A percentile compares a stretch with the other conserved stretches of the same genome.
Evolutionary conservation across 495 filamentous ascomycete species (phyloP).

Genomic region (Staphylotrichum tortipilum): DNA sequence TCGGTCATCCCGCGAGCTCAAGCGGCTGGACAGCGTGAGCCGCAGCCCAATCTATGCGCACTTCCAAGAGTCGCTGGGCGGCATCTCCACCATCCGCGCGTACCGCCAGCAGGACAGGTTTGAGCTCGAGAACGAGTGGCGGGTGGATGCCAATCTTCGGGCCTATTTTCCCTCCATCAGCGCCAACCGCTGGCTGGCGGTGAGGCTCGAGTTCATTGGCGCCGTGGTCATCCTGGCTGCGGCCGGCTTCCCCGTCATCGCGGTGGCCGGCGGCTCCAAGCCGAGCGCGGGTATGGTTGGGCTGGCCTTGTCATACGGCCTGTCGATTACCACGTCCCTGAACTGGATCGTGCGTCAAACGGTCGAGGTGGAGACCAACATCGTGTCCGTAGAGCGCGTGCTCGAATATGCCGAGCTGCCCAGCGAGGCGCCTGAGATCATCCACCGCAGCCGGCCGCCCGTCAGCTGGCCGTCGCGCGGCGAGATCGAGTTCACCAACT

Average conservation of each 20-base stretch:
- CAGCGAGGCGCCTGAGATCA: conserved; percentile 90
- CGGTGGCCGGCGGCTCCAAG: conserved; percentile 60
- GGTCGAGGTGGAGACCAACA: conserved; percentile 98
- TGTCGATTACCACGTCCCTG: conserved; percentile 95
- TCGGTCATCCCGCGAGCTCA: conserved; percentile 89
- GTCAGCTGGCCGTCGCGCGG: conserved; percentile 90
- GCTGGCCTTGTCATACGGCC: conserved; percentile 90
- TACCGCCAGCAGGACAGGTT: conserved; percentile 86
- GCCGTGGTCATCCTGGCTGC: conserved; percentile 86
- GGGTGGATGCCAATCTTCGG: conserved; percentile 88
- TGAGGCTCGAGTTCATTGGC: conserved; percentile 92
- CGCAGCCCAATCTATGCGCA: conserved; percentile 96
- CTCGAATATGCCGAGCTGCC: conserved; percentile 92
- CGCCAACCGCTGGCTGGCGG: conserved; percentile 92
- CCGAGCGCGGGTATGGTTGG: conserved; percentile 77
- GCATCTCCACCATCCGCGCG: conserved; percentile 93
- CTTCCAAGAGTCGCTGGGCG: conserved; percentile 94
- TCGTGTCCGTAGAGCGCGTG: conserved; percentile 95
- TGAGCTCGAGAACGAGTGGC: conserved; percentile 91
- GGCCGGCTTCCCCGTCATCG: conserved; percentile 72
- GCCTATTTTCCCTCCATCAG: conserved; percentile 96
- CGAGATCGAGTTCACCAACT: conserved; percentile 83
- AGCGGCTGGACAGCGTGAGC: conserved; percentile 89
- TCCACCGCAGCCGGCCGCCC: conserved; percentile 75
- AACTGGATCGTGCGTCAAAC: conserved; percentile 99